Conservation (phyloP, 805 yeast genomes). For the Sugiyamaella boreocaroliniensis region DNA sequence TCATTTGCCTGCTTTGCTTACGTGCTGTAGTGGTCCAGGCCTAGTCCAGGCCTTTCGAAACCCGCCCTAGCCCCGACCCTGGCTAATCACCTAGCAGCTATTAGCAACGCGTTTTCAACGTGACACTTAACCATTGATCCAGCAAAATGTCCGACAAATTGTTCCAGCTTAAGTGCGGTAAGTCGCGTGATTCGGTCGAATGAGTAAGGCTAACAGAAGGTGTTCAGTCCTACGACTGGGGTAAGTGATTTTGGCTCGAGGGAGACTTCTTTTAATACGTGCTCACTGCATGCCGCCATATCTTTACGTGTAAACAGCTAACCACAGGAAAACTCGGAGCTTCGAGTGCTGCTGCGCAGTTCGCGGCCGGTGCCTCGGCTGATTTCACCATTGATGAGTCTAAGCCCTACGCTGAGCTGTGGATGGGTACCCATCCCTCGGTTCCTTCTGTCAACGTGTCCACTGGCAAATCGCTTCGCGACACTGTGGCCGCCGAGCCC, state of each 20-base stretch:
- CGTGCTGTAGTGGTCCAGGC: no score
- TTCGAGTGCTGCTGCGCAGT: constrained; percentile 81
- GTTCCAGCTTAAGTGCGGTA: constrained; percentile 34
- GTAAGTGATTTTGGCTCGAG: constrained; percentile 25
- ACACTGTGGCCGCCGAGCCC: constrained; percentile 49
- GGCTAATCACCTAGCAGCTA: not conserved
- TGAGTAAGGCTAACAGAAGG: constrained; percentile 33
- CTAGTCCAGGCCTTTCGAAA: no score
- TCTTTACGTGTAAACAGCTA: not conserved
- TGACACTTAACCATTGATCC: not conserved
- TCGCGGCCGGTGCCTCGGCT: constrained; percentile 66
- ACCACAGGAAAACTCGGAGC: constrained; percentile 61
- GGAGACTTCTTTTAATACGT: not conserved
- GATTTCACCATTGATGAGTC: constrained; percentile 54
- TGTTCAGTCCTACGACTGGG: constrained; percentile 81
- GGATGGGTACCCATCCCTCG: constrained; percentile 99
- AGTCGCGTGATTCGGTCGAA: constrained; percentile 27
- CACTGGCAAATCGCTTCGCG: constrained; percentile 55
- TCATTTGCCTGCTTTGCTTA: no score
- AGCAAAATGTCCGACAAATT: constrained; percentile 13
- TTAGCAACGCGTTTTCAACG: not conserved
- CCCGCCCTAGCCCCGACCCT: not conserved
- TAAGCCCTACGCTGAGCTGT: constrained; percentile 91
- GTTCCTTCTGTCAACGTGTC: constrained; percentile 66
- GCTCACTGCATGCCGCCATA: not conserved